Evolutionary conservation across 768 basidiomycete species (phyloP).

Genomic region (Phylloporus sp.): DNA sequence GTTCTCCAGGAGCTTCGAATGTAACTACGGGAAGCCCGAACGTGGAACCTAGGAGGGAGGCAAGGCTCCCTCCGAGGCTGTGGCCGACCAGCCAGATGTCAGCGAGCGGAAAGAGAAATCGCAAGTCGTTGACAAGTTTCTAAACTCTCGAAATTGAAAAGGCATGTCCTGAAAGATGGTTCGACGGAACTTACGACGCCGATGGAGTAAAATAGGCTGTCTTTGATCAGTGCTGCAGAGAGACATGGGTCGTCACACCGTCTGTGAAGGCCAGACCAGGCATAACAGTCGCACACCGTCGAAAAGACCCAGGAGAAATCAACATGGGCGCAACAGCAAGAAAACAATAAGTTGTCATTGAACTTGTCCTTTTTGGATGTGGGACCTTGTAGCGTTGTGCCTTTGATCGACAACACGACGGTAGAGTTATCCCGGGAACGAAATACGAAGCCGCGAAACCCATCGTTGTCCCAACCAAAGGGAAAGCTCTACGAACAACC

Average conservation of each 20-base stretch:
- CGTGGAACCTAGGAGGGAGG: conserved; percentile 57
- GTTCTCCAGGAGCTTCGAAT: conserved; percentile 63
- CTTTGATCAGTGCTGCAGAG: conserved; percentile 75
- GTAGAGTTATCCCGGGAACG: conserved; percentile 73
- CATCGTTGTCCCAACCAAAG: conserved; percentile 73
- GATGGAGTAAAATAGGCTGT: conserved; percentile 87
- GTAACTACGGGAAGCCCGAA: conserved; percentile 63
- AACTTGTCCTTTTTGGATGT: conserved; percentile 90
- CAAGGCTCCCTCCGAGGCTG: conserved; percentile 60
- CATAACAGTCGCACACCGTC: conserved; percentile 85
- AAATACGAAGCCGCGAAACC: conserved; percentile 90
- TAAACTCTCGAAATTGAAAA: conserved; percentile 19
- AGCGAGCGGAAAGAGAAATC: conserved; percentile 50
- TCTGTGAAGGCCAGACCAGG: conserved; percentile 43
- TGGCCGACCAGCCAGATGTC: conserved; percentile 60
- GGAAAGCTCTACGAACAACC: conserved; percentile 58
- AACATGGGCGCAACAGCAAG: conserved; percentile 91
- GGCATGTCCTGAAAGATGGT: not conserved
- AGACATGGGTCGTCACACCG: conserved; percentile 80
- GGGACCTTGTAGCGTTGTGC: conserved; percentile 78
- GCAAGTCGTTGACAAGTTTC: conserved; percentile 57
- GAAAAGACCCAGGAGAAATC: conserved; percentile 82
- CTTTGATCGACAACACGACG: conserved; percentile 84
- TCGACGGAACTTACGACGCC: conserved; percentile 59
- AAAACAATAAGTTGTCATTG: conserved; percentile 86